phyloP scores from a whole-genome alignment of 257 asterid species.

The Nemophila menziesii region DNA sequence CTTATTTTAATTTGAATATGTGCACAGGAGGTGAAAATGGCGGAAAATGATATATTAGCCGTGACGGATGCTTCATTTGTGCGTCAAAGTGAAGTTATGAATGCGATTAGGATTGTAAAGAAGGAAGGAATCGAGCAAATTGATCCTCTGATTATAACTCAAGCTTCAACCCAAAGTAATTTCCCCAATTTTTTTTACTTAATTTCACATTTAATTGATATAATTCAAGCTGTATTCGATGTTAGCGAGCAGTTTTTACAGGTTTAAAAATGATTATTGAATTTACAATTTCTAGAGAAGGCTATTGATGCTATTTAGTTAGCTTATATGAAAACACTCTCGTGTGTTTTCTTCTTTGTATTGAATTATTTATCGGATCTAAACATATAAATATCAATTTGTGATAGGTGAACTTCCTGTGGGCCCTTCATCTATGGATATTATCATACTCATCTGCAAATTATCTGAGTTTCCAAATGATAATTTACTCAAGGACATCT shows the following conservation, averaged over 20 bases:
- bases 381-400: constrained; percentile 7
- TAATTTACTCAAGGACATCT: constrained; percentile 38
- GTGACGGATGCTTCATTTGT: constrained; percentile 44
- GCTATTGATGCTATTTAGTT: background rate
- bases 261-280: background rate
- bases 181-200: constrained; percentile 3
- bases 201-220: background rate
- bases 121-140: constrained; percentile 37
- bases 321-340: background rate
- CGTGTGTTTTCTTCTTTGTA: background rate
- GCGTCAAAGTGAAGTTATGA: constrained; percentile 30
- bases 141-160: constrained; percentile 60
- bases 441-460: constrained; percentile 33
- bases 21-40: constrained; percentile 31
- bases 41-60: constrained; percentile 41
- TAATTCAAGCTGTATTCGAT: too few relatives aligned
- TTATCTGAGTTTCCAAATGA: constrained; percentile 45
- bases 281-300: background rate
- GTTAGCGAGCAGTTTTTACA: background rate
- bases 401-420: constrained; percentile 39
- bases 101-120: constrained; percentile 41
- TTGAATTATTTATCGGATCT: background rate
- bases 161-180: constrained; percentile 53
- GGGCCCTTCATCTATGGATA: constrained; percentile 49
- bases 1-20: too few relatives aligned